Evolutionary conservation across 306 rosid species (phyloP), one percentile per base, ranked within the genome.

Genomic region (Acmispon strigosus): DNA sequence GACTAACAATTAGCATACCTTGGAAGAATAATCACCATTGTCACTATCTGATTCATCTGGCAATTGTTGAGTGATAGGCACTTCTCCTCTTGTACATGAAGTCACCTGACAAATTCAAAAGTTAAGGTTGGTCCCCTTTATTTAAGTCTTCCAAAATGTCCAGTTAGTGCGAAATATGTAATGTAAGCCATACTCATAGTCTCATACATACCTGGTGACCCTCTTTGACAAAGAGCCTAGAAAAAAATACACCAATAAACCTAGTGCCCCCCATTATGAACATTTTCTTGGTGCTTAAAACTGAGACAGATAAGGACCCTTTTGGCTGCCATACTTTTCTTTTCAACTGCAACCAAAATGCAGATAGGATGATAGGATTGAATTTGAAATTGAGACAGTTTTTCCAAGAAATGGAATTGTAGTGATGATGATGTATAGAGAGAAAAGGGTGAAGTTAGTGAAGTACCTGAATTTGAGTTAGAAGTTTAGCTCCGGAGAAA

Each of bases 181-280:
- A 27, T 27, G 34, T 27, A 27, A 59, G 49, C 20, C 18, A 70
- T 27, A 27, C 4, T 27, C 34, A 27, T 27, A 70, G 1, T 1
- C 4, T 27, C 34, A 27, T 27, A 27, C 24, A 27, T 82, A 93
- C 97, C 94, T 90, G 90, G 81, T 94, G 96, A 73, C 98, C 98
- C 73, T 89, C 92, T 68, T 94, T 89, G 75, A 94, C 91, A 63
- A 94, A 97, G 22, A 86, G 97, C 48, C 96, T 89, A 12, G 97
- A 90, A 86, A 94, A 89, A 84, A 90, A 90, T 17, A 89, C 20
- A 60, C 99, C 99, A 69, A 91, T 94, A 49, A 94, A 91, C 17
- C 99, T 77, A 68, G 96, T 94, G 62, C 97, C 99, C 37, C 99
- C 99, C 97, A 94, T 94, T 55, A 94, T 79, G 18, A 94, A 95